Evolutionary conservation across 2,329 filamentous ascomycete species (phyloP), one percentile per base, ranked within the genome.

Genomic region (Neonectria neomacrospora): DNA sequence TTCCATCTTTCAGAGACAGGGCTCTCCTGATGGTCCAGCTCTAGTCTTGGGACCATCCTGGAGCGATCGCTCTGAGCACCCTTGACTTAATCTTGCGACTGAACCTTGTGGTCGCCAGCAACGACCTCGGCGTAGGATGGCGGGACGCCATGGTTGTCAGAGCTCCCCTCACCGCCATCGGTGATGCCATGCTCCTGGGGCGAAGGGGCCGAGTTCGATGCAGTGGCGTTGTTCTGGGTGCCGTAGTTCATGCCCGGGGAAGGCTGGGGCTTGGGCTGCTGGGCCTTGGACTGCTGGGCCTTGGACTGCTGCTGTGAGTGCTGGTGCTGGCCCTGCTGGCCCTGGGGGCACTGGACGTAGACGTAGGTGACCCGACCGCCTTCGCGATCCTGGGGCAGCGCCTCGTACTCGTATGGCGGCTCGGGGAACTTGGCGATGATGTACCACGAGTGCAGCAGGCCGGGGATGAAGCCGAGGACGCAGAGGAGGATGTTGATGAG

Each of bases 381-480:
- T 69, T 86, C 85, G 72, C 76, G 71, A 73, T 87, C 85, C 56
- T 89, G 87, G 5, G 86, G 80, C 42, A 91, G 77, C 54, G 83
- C 80, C 70, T 92, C 87, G 80, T 96, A 94, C 67, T 91, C 88
- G 78, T 86, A 86, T 62, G 90, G 84, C 42, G 86, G 71, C 65
- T 97, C 95, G 62, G 96, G 96, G 78, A 91, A 92, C 76, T 92
- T 91, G 74, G 92, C 88, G 80, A 99, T 97, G 80, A 98, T 97
- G 85, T 98, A 99, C 95, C 96, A 98, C 67, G 94, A 88, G 82
- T 99, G 96, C 2, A 99, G 82, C 53, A 98, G 90, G 65, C 95
- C 95, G 20, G 95, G 95, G 64, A 98, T 80, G 75, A 85, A 93
- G 73, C 90, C 92, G 22, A 95, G 88, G 57, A 88, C 77, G 79